Base-by-base conservation (phyloP, 371 early-diverging fungal genomes). In the Mycotypha africana region DNA sequence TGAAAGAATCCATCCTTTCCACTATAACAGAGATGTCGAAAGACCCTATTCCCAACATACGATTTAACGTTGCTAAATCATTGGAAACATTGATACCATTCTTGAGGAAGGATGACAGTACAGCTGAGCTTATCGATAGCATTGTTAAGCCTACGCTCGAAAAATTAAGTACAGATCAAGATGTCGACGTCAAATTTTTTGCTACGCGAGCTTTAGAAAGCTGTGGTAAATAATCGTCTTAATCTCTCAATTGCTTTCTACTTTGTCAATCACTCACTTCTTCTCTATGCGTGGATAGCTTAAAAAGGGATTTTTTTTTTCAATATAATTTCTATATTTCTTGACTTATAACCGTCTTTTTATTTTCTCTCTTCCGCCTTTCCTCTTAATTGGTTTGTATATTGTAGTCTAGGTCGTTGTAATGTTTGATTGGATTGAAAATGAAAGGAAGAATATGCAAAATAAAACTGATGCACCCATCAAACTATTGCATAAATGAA, bases 31-130 rank as follows among this genome's bases (percentile, higher is more conserved):
- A 67, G 42, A 77, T 97, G 51, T 85, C 86, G 24, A 76, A 78
- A 32, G 99, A 98, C 60, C 94, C 95, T 16, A 95, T 98, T 51
- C 97, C 99, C 56, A 98, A 98, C 66, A 97, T 98, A 60, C 92
- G 99, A 35, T 98, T 98, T 81, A 98, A 97, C 58, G 96, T 95
- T 12, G 96, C 96, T 45, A 98, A 98, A 67, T 84, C 91, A 39
- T 76, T 95, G 66, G 92, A 92, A 65, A 78, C 81, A 17, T 65
- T 98, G 70, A 81, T 87, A 47, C 91, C 88, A 24, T 75, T 90
- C 32, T 74, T 95, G 51, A 78, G 79, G 45, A 75, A 75, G 54
- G 76, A 77, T 52, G 57, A 76, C n/a, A 83, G 85, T 38, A 77
- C 86, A 17, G 67, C 60, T 20, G 62, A 64, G 12, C 53, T 92